These are phyloP conservation scores for Lentinula novae-zelandiae DNA, from an alignment of 1,284 basidiomycete species.

Conservation along the genomic window DNA sequence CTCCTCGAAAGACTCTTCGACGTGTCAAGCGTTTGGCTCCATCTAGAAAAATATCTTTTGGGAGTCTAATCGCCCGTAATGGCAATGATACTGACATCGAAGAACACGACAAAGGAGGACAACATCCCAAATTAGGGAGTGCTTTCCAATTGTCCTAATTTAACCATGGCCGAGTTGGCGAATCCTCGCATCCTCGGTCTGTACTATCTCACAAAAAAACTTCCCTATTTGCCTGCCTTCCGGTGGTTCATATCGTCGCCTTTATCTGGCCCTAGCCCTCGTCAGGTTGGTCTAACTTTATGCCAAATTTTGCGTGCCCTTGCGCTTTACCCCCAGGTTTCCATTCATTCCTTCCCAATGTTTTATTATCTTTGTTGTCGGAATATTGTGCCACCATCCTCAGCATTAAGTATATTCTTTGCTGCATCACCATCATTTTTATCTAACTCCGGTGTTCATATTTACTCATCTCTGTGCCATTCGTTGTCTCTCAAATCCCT, in stretches of 20 bases:
- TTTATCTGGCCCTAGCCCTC: background rate
- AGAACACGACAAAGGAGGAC: slow-evolving; percentile 28
- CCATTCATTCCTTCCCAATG: background rate
- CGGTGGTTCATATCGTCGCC: background rate
- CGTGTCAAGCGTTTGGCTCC: slow-evolving; percentile 35
- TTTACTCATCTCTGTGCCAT: background rate
- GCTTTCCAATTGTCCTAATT: slow-evolving; percentile 48
- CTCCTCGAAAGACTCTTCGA: slow-evolving; percentile 31
- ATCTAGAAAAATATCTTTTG: slow-evolving; percentile 49
- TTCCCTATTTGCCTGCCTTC: background rate
- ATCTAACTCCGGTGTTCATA: background rate
- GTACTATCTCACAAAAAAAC: slow-evolving; percentile 3
- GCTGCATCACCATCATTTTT: background rate
- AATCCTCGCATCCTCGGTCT: background rate
- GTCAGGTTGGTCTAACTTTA: background rate
- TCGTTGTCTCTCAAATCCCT: background rate
- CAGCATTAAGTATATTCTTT: background rate
- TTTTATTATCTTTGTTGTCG: slow-evolving; percentile 9
- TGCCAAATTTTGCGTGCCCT: background rate
- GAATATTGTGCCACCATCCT: slow-evolving; percentile 7
- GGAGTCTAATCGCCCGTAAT: slow-evolving; percentile 33
- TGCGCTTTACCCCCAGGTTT: background rate
- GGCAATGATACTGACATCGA: slow-evolving; percentile 33
- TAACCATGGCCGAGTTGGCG: background rate
- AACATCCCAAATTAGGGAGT: slow-evolving; percentile 40